Conservation (phyloP, 2,329 filamentous ascomycete species). For the Ascocoryne sarcoides region DNA sequence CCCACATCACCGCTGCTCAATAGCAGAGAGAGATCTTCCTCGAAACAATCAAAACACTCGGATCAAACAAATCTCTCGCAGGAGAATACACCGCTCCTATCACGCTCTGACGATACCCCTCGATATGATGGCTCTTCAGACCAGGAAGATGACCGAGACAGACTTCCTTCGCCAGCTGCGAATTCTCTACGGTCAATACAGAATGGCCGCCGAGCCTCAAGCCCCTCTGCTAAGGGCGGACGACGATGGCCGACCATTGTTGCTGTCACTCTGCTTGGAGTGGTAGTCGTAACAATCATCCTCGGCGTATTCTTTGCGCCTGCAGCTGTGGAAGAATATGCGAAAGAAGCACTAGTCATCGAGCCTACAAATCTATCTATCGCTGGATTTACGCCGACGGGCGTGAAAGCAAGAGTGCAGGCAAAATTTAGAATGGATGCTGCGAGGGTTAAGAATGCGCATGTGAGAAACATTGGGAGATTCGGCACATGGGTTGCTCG, state of each 20-base stretch:
- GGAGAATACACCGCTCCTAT: constrained; percentile 30
- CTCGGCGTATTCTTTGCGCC: constrained; percentile 74
- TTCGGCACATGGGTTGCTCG: constrained; percentile 73
- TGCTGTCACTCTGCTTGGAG: constrained; percentile 58
- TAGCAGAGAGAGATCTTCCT: constrained; percentile 14
- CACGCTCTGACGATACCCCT: constrained; percentile 20
- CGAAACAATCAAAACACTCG: constrained; percentile 18
- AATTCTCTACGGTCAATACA: constrained; percentile 29
- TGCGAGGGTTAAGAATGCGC: constrained; percentile 59
- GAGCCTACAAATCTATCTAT: constrained; percentile 78
- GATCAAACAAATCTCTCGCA: constrained; percentile 16
- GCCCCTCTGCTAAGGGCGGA: constrained; percentile 29
- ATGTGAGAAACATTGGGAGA: constrained; percentile 66
- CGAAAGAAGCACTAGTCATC: constrained; percentile 71
- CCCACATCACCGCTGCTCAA: constrained; percentile 23
- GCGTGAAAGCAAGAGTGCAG: constrained; percentile 71
- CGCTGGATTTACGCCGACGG: constrained; percentile 71
- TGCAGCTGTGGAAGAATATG: constrained; percentile 74
- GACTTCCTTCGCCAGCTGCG: constrained; percentile 27
- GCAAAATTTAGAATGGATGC: constrained; percentile 77
- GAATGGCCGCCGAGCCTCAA: constrained; percentile 20
- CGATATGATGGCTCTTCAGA: constrained; percentile 25
- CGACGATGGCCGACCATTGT: constrained; percentile 70
- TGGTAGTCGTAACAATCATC: constrained; percentile 59
- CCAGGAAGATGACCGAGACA: constrained; percentile 13